phyloP scores from a whole-genome alignment of 164 flowering plant species.

The Cinnamomum chago region DNA sequence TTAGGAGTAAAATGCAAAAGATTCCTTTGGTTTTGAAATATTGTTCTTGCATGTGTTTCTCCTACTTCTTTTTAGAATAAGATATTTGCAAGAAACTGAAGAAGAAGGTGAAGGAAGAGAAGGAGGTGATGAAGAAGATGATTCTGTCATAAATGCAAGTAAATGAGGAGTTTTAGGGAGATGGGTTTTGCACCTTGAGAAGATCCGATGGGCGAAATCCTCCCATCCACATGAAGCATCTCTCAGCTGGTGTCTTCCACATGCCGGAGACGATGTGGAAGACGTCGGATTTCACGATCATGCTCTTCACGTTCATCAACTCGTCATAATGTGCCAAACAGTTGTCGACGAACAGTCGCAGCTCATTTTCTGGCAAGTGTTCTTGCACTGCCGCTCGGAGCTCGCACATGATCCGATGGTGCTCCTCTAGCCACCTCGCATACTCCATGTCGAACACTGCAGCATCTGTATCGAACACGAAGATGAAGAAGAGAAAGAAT shows the following conservation, averaged over 20 bases:
- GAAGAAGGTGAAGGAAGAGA: background rate
- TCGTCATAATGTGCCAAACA: slow-evolving; percentile 76
- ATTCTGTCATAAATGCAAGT: background rate
- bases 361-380: slow-evolving; percentile 82
- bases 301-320: slow-evolving; percentile 61
- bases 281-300: slow-evolving; percentile 72
- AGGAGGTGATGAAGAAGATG: background rate
- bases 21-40: too few relatives aligned
- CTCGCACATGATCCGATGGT: slow-evolving; percentile 85
- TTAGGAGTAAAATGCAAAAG: too few relatives aligned
- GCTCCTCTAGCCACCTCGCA: slow-evolving; percentile 91
- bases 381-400: slow-evolving; percentile 88
- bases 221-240: slow-evolving; percentile 98
- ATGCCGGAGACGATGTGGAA: slow-evolving; percentile 89
- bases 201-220: slow-evolving; percentile 97
- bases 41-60: too few relatives aligned
- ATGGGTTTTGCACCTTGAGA: slow-evolving; percentile 57
- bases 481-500: background rate
- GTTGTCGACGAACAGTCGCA: slow-evolving; percentile 69
- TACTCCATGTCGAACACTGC: slow-evolving; percentile 92
- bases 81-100: too few relatives aligned
- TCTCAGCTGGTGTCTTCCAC: slow-evolving; percentile 98
- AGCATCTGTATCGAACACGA: slow-evolving; percentile 41
- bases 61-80: too few relatives aligned
- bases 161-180: background rate